A percentile compares a stretch with the other conserved stretches of the same genome.
These are phyloP conservation scores for Coemansia sp. DNA, from an alignment of 192 early-diverging fungal genomes.

Conservation along the genomic window DNA sequence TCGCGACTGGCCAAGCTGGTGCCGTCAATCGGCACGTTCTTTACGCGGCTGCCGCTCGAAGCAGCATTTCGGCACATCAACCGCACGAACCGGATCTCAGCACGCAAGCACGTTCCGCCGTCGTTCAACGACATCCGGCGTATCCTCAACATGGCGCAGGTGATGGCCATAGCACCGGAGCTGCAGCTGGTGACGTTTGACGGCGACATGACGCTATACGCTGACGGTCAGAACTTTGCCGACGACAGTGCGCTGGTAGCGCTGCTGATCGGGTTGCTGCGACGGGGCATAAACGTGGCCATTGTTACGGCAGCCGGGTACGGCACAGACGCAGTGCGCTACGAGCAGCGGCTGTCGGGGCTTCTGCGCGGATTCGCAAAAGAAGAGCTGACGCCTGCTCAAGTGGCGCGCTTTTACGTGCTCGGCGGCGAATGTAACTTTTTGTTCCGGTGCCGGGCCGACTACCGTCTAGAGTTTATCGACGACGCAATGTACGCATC, in stretches of 20 bases:
- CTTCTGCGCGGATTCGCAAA: conserved; percentile 65
- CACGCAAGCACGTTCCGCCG: conserved; percentile 81
- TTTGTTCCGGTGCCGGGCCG: conserved; percentile 70
- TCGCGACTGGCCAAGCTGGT: conserved; percentile 77
- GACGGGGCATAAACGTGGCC: conserved; percentile 67
- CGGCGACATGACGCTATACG: conserved; percentile 93
- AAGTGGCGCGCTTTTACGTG: conserved; percentile 71
- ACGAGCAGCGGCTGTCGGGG: conserved; percentile 77
- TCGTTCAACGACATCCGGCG: conserved; percentile 91
- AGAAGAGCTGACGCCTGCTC: conserved; percentile 49
- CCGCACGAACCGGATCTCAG: conserved; percentile 66
- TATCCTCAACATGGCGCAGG: conserved; percentile 88
- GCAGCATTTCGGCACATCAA: conserved; percentile 73
- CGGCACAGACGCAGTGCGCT: conserved; percentile 64
- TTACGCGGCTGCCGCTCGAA: conserved; percentile 76
- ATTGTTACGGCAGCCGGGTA: conserved; percentile 94
- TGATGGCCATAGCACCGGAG: conserved; percentile 69
- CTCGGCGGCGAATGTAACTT: conserved; percentile 92
- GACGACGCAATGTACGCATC: conserved; percentile 42
- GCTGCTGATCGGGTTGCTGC: conserved; percentile 69
- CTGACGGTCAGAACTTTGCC: conserved; percentile 82
- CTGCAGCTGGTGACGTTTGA: conserved; percentile 87
- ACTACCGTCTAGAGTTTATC: conserved; percentile 67
- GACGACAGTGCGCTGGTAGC: conserved; percentile 63
- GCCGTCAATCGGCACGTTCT: conserved; percentile 81